These are phyloP conservation scores for Salvia miltiorrhiza DNA, from an alignment of 257 asterid species.

Conservation along the genomic window DNA sequence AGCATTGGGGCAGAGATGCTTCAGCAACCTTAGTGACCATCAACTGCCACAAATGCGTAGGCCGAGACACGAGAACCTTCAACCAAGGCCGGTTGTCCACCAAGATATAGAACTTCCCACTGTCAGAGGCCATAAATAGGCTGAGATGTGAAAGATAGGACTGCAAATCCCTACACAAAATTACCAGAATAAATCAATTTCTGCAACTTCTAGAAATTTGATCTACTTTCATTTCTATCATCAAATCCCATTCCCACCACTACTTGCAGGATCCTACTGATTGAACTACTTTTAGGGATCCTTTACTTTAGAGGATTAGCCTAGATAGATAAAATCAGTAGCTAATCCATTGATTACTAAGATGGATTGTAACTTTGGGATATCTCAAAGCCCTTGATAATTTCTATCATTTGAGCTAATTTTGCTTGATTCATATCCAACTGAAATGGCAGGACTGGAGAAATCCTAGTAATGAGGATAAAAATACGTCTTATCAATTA, in stretches of 20 bases:
- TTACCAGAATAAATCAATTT: not conserved
- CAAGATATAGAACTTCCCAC: conserved; percentile 71
- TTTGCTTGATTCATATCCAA: too few species aligned
- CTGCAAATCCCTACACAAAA: conserved; percentile 72
- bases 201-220: not conserved
- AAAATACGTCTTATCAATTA: too few species aligned
- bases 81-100: conserved; percentile 97
- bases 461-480: too few species aligned
- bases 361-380: too few species aligned
- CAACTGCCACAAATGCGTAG: conserved; percentile 92
- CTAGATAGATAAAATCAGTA: too few species aligned
- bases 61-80: conserved; percentile 67
- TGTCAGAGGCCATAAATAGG: conserved; percentile 74
- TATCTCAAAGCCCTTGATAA: too few species aligned
- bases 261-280: not conserved
- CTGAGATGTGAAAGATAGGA: conserved; percentile 93
- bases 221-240: not conserved
- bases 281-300: too few species aligned
- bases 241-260: not conserved
- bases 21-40: conserved; percentile 93
- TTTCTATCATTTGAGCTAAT: too few species aligned
- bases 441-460: too few species aligned
- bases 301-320: too few species aligned
- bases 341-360: too few species aligned
- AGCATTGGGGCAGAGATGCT: conserved; percentile 12